Evolutionary conservation across 2,329 filamentous ascomycete genomes (phyloP), one percentile per base, ranked within the genome.

Genomic region (Dactylellina parvicollis): DNA sequence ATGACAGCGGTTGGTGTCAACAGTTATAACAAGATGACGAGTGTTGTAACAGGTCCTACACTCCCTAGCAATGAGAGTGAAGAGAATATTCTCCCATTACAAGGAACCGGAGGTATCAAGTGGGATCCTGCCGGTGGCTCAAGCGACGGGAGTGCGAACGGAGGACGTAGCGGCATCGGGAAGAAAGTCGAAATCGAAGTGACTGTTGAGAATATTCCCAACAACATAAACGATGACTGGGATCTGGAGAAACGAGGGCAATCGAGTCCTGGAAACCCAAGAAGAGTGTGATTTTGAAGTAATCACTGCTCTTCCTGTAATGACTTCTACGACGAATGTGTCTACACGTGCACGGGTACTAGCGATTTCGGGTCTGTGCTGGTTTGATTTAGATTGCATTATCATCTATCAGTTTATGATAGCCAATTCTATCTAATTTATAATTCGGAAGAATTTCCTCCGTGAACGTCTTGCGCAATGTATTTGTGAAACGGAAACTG

Each of bases 121-220:
- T 72, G 67, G 67, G 44, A 64, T n/a, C 28, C 44, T 30, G 36
- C 34, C 2, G 49, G 16, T n/a, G 44, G 34, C n/a, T 64, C 59
- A 24, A 34, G 40, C 26, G 59, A 65, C 10, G 50, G 59, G 16
- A 47, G 26, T 20, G 26, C 16, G 4, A 22, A 18, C 5, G 16
- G 47, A 18, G 46, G 22, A 14, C 30, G 10, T n/a, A 56, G 47
- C 24, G 59, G 52, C 4, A 72, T 72, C 34, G 67, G 52, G 26
- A 72, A 65, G 46, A 72, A 72, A 28, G 52, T 65, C 2, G 59
- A 72, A 26, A 72, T 72, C 7, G 59, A 72, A 42, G 59, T 72
- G 20, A 60, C 60, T 14, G 52, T 72, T 7, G 67, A 72, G 38
- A 60, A 59, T 34, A 36, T 59, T 44, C 36, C 59, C 14, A 24